A percentile compares a stretch with the other conserved stretches of the same genome.
phyloP scores from a whole-genome alignment of 129 eudicot genomes.

The Erigeron canadensis region DNA sequence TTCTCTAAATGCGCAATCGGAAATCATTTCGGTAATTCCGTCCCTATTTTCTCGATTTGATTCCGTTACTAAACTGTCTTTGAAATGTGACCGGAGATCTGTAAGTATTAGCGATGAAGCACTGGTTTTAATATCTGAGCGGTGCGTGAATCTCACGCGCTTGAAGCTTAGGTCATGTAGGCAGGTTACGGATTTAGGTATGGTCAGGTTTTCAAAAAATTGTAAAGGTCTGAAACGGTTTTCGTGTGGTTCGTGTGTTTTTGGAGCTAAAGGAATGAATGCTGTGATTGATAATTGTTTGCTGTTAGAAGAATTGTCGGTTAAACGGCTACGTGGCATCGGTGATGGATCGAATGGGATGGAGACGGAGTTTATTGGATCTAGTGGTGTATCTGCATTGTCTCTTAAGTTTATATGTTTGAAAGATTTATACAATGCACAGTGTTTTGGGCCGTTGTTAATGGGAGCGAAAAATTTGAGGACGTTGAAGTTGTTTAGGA shows the following conservation, averaged over 20 bases:
- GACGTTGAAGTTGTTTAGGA: constrained; percentile 49
- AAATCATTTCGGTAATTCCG: constrained; percentile 27
- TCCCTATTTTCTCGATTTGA: constrained; percentile 49
- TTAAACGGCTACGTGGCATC: constrained; percentile 57
- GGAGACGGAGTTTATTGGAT: constrained; percentile 52
- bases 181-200: constrained; percentile 40
- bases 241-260: constrained; percentile 51
- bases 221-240: constrained; percentile 46
- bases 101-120: constrained; percentile 41
- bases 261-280: constrained; percentile 36
- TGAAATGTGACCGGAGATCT: constrained; percentile 54
- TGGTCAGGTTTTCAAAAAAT: constrained; percentile 38
- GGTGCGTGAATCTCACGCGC: constrained; percentile 44
- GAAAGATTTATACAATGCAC: constrained; percentile 66
- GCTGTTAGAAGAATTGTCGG: constrained; percentile 58
- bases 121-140: constrained; percentile 31
- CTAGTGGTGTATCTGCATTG: constrained; percentile 46
- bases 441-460: constrained; percentile 59
- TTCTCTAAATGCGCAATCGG: constrained; percentile 50
- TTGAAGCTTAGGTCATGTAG: constrained; percentile 61
- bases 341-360: constrained; percentile 34
- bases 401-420: constrained; percentile 50
- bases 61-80: constrained; percentile 54
- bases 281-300: constrained; percentile 48
- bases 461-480: constrained; percentile 51